Base-by-base conservation (phyloP, 306 rosid species). In the Mimosa bimucronata region DNA sequence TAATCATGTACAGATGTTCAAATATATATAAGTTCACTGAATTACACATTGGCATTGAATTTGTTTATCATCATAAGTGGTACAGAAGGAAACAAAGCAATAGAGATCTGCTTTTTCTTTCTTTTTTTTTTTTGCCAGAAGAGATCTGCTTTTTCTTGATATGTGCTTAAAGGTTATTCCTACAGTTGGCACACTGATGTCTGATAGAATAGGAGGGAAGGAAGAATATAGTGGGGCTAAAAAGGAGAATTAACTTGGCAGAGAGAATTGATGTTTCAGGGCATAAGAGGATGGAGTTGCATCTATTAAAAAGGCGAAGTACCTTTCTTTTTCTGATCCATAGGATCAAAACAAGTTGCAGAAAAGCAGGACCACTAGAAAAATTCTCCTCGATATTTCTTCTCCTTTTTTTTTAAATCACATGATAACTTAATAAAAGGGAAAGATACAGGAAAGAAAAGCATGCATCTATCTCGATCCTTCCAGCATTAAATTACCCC, bases 341-440 rank as follows among this genome's bases (percentile, higher is more conserved):
- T 42, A 23, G 50, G 73, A 40, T 40, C 73, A 38, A 4, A 38
- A 40, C 73, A 67, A 67, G 50, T 40, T 38, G 74, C 53, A 41
- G 30, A 42, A 42, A 25, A 69, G 74, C 34, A 21, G 74, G 55
- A 69, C 74, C 74, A 69, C 74, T 5, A 69, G 55, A 69, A 23
- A 45, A 21, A 69, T 69, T 69, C 74, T 69, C 55, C 74, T 69
- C 21, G 55, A 69, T 69, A 69, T 69, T 69, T 62, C 40, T n/a
- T 30, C 52, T 15, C 12, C 21, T 69, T 42, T 40, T 14, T 53
- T 53, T 18, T 48, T 23, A 69, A 42, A 41, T 69, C 34, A 21
- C 45, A 10, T 40, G 73, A 67, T 10, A 67, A 67, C 52, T 40
- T 21, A 9, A 69, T 40, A 40, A 38, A 67, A 67, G 3, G 31